Evolutionary conservation across 2,329 filamentous ascomycete genomes (phyloP), one percentile per base, ranked within the genome.

Genomic region (Ophiostoma himal-ulmi): DNA sequence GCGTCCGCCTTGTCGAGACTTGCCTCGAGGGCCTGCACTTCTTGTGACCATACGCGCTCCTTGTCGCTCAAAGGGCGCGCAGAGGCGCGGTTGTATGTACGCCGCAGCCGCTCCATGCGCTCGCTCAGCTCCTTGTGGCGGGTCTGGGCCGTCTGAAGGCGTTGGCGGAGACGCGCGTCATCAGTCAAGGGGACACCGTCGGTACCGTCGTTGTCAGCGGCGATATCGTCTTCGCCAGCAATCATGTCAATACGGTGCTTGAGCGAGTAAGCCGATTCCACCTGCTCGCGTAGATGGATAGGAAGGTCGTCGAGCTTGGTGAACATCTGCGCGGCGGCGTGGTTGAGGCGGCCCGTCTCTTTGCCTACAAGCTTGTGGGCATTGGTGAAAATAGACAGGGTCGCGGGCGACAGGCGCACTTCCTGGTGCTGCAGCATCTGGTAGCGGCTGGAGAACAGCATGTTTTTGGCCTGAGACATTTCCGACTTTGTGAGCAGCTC

Each of bases 261-360:
- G 57, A 92, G 84, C 75, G 90, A 86, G 69, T 87, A 86, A 37
- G 87, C 88, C 74, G 89, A 88, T 72, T 80, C 81, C 34, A 93
- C 84, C 76, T 94, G 91, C 72, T 88, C 86, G 73, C 82, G 83
- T 60, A 93, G 83, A 76, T 93, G 90, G 22, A 83, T 81, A 75
- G 90, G 88, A 36, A 94, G 82, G 65, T 87, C 83, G 74, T 90
- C 85, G 72, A 90, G 92, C 70, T 88, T 85, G 36, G 88, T 83
- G 79, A 93, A 94, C 6, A 94, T 82, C 75, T 93, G 90, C 1
- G 90, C 86, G 0, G 89, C 91, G 1, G 89, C 91, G 62, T 86
- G 81, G 20, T 90, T 90, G 13, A 94, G 83, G 13, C 83, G 83
- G 74, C 90, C 83, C 0, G 90, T 92, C 78, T 94, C 90, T 11